Evolutionary conservation across 2,329 filamentous ascomycete genomes (phyloP), one percentile per base, ranked within the genome.

Genomic region (Penicillium olsonii): DNA sequence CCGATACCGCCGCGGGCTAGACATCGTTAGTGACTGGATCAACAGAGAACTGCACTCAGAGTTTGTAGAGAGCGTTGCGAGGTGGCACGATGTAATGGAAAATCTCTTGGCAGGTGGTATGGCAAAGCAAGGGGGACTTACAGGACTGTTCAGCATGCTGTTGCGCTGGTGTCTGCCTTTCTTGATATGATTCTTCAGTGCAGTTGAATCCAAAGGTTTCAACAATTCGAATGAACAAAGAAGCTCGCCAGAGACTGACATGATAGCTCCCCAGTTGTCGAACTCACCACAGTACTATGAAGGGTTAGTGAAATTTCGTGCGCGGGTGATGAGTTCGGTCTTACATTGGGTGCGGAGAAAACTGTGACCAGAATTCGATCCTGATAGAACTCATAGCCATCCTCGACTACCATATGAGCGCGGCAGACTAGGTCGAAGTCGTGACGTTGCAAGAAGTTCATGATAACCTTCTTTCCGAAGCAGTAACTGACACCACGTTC

Each of bases 351-450:
- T 42, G 94, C 94, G 56, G 91, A 96, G 70, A 99, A 99, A 1
- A 99, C 92, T 2, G 94, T 99, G 38, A 99, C 94, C 52, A 99
- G 73, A 38, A 96, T 88, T 50, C 94, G 83, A 69, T 99, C 94
- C 54, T 89, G 95, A 72, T 97, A 99, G 72, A 99, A 99, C 66
- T 99, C 94, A 72, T 99, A 99, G 10, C 94, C 94, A 68, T 99
- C 94, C 71, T 99, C 94, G 18, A 99, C 94, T 44, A 99, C 94
- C 94, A 97, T 97, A 75, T 99, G 94, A 41, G 94, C 94, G 59
- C 94, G 87, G 69, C 94, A 99, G 44, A 99, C 92, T 42, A 99
- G 78, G 70, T 99, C 94, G 68, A 99, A 97, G 72, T 99, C 94
- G 68, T 99, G 94, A 48, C 88, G 84, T 52, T 91, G 87, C 56